Percentiles rank a stretch among this genome's conserved stretches.
These are phyloP conservation scores for Tagetes erecta DNA, from an alignment of 129 eudicot species.

Conservation along the genomic window DNA sequence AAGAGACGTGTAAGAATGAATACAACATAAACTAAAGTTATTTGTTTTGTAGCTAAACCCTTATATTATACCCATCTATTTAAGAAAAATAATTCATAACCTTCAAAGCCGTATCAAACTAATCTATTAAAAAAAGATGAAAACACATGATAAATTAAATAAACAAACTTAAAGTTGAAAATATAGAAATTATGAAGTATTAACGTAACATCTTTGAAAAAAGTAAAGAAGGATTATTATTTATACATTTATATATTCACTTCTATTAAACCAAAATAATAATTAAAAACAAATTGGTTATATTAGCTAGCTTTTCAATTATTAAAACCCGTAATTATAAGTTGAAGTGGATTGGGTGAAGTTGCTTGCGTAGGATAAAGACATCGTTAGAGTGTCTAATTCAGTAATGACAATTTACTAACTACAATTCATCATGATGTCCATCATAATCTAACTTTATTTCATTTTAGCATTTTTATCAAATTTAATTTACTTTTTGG, in stretches of 20 bases:
- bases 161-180: not conserved
- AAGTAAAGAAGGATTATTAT: not conserved
- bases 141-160: not conserved
- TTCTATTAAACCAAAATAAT: not conserved
- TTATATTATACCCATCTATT: too few relatives aligned
- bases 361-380: conserved; percentile 26
- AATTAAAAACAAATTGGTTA: not conserved
- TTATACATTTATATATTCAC: not conserved
- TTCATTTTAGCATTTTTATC: not conserved
- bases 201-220: not conserved
- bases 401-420: conserved; percentile 20
- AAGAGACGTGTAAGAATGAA: too few relatives aligned
- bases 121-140: too few relatives aligned
- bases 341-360: conserved; percentile 34
- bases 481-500: not conserved
- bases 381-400: conserved; percentile 33
- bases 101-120: too few relatives aligned
- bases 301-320: conserved; percentile 6
- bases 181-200: not conserved
- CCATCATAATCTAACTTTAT: conserved; percentile 1
- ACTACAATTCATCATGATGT: conserved; percentile 17
- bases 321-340: conserved; percentile 5
- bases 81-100: too few relatives aligned
- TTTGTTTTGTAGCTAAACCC: too few relatives aligned
- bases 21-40: too few relatives aligned